Conservation (phyloP, 306 rosid genomes). For the Begonia loranthoides region DNA sequence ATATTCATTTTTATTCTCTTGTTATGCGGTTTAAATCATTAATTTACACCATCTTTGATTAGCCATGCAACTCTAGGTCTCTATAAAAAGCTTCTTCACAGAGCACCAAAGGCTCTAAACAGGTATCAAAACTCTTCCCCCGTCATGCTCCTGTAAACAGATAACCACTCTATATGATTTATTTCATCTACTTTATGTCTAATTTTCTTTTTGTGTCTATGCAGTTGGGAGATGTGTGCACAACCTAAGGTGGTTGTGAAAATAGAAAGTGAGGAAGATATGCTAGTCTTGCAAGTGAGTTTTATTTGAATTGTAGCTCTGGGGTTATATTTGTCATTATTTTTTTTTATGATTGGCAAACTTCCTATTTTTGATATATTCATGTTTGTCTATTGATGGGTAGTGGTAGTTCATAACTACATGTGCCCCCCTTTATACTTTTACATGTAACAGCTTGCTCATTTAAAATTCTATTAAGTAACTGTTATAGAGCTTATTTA, state of each 20-base stretch:
- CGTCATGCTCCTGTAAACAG: no score
- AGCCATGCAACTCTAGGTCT: constrained; percentile 95
- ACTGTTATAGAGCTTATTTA: no score
- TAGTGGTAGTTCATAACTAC: no score
- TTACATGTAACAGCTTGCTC: no score
- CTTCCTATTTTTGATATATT: not conserved
- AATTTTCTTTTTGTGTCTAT: constrained; percentile 6
- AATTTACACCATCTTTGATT: constrained; percentile 9
- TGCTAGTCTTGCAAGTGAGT: constrained; percentile 75
- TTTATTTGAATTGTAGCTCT: no score
- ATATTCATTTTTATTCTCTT: no score
- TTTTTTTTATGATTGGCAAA: not conserved
- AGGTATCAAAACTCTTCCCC: constrained; percentile 22
- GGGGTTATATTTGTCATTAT: not conserved
- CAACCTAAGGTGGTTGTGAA: constrained; percentile 96
- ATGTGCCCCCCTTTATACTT: no score
- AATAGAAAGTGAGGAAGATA: constrained; percentile 84
- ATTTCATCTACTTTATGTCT: not conserved
- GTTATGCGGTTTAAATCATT: no score
- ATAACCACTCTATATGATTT: not conserved
- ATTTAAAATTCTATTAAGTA: no score
- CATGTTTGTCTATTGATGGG: no score
- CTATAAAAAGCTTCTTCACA: constrained; percentile 66
- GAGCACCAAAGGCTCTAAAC: constrained; percentile 79
- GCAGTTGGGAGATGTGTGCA: constrained; percentile 95